phyloP scores from a whole-genome alignment of 768 basidiomycete genomes.

The Leucosporidium creatinivorum region DNA sequence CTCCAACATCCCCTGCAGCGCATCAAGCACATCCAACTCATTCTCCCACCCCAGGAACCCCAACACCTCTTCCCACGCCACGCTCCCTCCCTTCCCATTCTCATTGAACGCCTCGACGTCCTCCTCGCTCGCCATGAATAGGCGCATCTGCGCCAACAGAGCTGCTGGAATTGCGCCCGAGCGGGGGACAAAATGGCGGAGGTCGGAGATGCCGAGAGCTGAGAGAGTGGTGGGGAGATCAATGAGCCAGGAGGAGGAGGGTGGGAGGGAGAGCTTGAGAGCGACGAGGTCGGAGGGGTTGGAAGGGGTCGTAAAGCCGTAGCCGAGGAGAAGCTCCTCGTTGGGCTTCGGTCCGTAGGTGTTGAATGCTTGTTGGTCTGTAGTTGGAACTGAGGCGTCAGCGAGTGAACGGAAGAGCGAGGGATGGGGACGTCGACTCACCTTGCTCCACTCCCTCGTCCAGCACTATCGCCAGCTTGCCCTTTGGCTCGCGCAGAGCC shows the following conservation, averaged over 20 bases:
- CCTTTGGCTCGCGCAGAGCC: conserved; percentile 1
- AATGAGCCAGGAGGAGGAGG: conserved; percentile 4
- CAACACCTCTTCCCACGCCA: conserved; percentile 31
- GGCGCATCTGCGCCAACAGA: conserved; percentile 40
- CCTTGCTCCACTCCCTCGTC: conserved; percentile 14
- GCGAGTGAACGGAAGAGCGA: neutral
- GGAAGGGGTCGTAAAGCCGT: conserved; percentile 71
- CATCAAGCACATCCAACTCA: conserved; percentile 60
- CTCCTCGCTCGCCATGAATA: conserved; percentile 38
- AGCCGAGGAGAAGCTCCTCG: conserved; percentile 79
- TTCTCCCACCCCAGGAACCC: conserved; percentile 49
- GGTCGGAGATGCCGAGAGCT: conserved; percentile 36
- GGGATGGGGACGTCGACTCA: neutral
- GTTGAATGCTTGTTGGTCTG: conserved; percentile 17
- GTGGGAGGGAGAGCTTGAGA: conserved; percentile 26
- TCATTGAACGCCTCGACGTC: conserved; percentile 14
- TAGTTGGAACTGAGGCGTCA: neutral
- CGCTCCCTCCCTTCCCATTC: conserved; percentile 36
- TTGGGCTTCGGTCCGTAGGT: conserved; percentile 75
- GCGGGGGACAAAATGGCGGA: conserved; percentile 45
- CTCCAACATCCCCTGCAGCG: conserved; percentile 60
- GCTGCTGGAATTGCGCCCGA: conserved; percentile 38
- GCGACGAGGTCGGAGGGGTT: conserved; percentile 81
- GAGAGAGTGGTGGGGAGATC: conserved; percentile 10
- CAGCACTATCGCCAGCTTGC: conserved; percentile 24